phyloP scores from a whole-genome alignment of 208 protist genomes.

The Leishmania gerbilli region DNA sequence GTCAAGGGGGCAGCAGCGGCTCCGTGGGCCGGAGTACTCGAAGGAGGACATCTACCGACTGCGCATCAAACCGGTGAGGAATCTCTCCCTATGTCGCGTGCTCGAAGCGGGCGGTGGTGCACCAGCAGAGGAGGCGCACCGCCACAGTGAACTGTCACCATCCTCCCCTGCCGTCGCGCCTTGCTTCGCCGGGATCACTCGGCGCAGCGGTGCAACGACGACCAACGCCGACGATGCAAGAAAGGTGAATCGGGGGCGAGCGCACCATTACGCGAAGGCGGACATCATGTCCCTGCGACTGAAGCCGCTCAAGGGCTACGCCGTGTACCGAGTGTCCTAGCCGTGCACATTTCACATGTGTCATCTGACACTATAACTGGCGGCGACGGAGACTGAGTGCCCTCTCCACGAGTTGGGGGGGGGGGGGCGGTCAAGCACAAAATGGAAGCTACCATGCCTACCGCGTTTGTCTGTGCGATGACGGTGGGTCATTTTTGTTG shows the following conservation, averaged over 20 bases:
- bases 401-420: neutral
- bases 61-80: neutral
- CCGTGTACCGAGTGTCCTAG: neutral
- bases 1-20: neutral
- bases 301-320: constrained; percentile 3
- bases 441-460: neutral
- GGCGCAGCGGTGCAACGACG: neutral
- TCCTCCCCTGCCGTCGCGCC: neutral
- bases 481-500: neutral
- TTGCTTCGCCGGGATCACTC: neutral
- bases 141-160: neutral
- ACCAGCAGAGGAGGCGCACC: neutral
- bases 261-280: neutral
- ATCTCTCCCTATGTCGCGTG: neutral
- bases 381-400: neutral
- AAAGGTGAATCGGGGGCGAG: neutral
- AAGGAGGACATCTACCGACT: constrained; percentile 4
- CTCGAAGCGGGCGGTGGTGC: neutral
- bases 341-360: neutral
- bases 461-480: neutral
- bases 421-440: neutral
- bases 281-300: constrained; percentile 2
- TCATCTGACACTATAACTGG: neutral
- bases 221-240: neutral
- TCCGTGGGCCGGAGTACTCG: neutral